Evolutionary conservation across 768 basidiomycete species (phyloP), one percentile per base, ranked within the genome.

Genomic region (Naganishia friedmannii): DNA sequence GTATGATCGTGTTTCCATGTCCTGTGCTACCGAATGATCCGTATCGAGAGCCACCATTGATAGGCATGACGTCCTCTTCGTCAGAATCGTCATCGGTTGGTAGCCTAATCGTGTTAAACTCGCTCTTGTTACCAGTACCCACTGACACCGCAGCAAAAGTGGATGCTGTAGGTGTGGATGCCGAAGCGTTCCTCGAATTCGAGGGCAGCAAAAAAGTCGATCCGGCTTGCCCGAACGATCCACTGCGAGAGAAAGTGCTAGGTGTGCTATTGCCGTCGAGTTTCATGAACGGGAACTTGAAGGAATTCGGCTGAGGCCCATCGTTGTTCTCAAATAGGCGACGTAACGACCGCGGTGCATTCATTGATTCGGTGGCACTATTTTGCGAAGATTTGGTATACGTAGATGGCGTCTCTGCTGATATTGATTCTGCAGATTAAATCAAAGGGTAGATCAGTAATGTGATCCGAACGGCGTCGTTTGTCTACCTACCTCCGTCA

Each of bases 261-360:
- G 57, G 57, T 39, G 37, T 23, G 12, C 17, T 26, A 26, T 29
- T 23, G 23, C 39, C 26, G 60, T 45, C n/a, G 23, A 51, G 1
- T 26, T 66, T 66, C 21, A 42, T 42, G 15, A 66, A 31, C 28
- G 65, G 65, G 28, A 66, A 66, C 53, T 54, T 51, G 65, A 66
- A 66, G 21, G 65, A n/a, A 23, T 51, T 54, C 17, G 65, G 53
- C 28, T 66, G 48, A 21, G 65, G 65, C 10, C 53, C 69, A 28
- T 65, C 69, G 19, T 78, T 76, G 71, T 81, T 79, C 68, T 90
- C 89, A 78, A 96, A 96, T 12, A 96, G 83, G 45, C 85, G 83
- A 0, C 92, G 89, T 2, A 94, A 83, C 0, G 90, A 93, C 1
- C 88, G 87, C 1, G 93, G 92, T 13, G 93, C 84, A n/a, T 65